Conservation (phyloP, 441 rosid genomes). For the Metrosideros polymorpha region DNA sequence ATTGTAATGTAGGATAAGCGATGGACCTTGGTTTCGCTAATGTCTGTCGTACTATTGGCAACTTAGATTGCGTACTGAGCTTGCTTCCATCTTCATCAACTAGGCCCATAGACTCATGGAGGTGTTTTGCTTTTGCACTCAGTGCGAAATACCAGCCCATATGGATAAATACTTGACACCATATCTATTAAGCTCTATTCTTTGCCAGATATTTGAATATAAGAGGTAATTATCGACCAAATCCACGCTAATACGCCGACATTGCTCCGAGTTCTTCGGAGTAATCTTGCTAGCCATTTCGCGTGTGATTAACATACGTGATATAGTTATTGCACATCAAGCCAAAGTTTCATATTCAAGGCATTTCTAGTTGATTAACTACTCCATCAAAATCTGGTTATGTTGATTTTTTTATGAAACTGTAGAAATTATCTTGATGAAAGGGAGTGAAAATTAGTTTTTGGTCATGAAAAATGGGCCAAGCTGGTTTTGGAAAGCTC, state of each 20-base stretch:
- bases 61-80: neutral
- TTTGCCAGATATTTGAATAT: neutral
- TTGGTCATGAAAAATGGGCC: neutral
- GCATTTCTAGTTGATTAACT: neutral
- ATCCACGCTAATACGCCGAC: neutral
- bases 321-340: neutral
- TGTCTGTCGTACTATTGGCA: neutral
- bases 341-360: neutral
- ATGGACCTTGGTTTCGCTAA: neutral
- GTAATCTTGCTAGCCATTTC: neutral
- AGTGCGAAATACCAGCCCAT: neutral
- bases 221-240: neutral
- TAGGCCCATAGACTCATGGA: neutral
- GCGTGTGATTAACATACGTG: neutral
- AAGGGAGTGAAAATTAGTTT: neutral
- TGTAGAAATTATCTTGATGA: neutral
- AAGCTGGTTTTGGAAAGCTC: neutral
- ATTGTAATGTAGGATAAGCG: neutral
- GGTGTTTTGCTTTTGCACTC: neutral
- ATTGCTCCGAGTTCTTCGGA: neutral
- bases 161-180: neutral
- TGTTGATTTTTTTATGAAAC: neutral
- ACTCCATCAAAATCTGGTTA: neutral
- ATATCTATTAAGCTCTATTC: neutral
- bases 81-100: neutral